Evolutionary conservation across 2,329 filamentous ascomycete genomes (phyloP), one percentile per base, ranked within the genome.

Genomic region (Ophiocordyceps polyrhachis-furcata): DNA sequence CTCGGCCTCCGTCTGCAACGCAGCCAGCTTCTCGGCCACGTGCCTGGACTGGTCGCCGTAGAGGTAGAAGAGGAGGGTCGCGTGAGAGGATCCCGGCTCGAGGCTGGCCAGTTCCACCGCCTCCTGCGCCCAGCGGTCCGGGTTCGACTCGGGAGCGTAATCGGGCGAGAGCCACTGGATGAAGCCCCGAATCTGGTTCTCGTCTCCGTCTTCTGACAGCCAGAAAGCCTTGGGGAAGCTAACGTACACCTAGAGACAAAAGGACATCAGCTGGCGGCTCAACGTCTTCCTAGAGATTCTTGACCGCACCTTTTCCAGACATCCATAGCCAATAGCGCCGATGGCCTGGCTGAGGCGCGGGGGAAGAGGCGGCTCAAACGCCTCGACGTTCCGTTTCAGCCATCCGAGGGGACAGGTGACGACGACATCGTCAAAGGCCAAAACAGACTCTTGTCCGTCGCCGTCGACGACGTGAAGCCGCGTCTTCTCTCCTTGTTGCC

Each of bases 61-160:
- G 32, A 70, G 79, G 65, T 87, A 94, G 70, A 93, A 94, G 23
- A 94, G 73, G 4, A 94, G 70, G 0, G 85, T 93, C 8, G 87
- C 82, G 48, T 93, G 86, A 0, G 79, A 71, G 43, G 66, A 68
- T 1, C 63, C 55, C 0, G 56, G 52, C 0, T 74, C 69, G 2
- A 93, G 68, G 2, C 79, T 76, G 40, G 81, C 79, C 20, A 94
- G 71, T 47, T 89, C 87, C 47, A 93, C 69, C 44, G 77, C 73
- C 62, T 89, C 81, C 59, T 85, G 81, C 49, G 78, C 75, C 83
- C 84, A 91, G 48, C 68, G 62, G 6, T 69, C 53, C 1, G 76
- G 73, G 51, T 82, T 81, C 1, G 75, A 72, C 43, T 71, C 63
- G 0, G 65, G 49, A 0, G 79, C 71, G 57, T 93, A 93, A 2